phyloP scores from a whole-genome alignment of 306 rosid species.

The Sechiopsis laciniata region DNA sequence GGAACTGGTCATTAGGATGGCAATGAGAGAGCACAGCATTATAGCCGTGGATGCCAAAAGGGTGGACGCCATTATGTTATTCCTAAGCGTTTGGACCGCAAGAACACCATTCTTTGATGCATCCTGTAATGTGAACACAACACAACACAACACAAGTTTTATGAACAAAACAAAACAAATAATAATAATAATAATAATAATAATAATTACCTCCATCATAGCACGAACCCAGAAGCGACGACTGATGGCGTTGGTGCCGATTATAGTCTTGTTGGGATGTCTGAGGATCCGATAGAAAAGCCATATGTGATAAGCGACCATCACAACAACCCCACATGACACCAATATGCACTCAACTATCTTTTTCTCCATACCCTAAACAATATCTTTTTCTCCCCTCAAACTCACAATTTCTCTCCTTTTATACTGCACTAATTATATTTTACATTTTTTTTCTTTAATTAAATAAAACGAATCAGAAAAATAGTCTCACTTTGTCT shows the following conservation, averaged over 20 bases:
- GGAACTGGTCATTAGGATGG: conserved; percentile 49
- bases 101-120: conserved; percentile 60
- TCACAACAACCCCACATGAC: conserved; percentile 47
- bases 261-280: conserved; percentile 59
- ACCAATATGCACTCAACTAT: conserved; percentile 47
- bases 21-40: conserved; percentile 71
- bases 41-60: conserved; percentile 85
- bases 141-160: not conserved
- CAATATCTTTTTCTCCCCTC: too few species aligned
- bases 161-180: too few species aligned
- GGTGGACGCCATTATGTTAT: conserved; percentile 92
- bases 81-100: conserved; percentile 74
- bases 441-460: too few species aligned
- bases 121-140: conserved; percentile 5
- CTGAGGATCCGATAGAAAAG: conserved; percentile 43
- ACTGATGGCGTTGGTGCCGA: conserved; percentile 73
- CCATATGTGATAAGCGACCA: conserved; percentile 68
- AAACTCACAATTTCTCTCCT: too few species aligned
- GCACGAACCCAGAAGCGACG: conserved; percentile 85
- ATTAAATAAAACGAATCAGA: too few species aligned
- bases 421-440: too few species aligned
- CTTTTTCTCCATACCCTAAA: conserved; percentile 34
- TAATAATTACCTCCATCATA: conserved; percentile 64
- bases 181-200: too few species aligned
- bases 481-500: too few species aligned